Evolutionary conservation across 176 grass and related monocot species (phyloP).

Genomic region (Zizania latifolia): DNA sequence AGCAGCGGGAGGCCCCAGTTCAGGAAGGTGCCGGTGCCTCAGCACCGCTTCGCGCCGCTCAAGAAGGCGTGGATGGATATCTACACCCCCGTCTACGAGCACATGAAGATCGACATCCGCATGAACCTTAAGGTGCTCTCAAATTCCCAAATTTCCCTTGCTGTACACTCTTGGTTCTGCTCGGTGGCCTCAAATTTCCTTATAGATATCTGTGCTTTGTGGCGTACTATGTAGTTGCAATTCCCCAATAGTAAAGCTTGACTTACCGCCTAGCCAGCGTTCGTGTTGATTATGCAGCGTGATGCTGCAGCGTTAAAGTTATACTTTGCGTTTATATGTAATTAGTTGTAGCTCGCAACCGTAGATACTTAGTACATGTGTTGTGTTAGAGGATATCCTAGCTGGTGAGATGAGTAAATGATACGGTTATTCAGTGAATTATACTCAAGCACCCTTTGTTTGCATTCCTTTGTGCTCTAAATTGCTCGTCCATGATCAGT

Average conservation of each 20-base stretch:
- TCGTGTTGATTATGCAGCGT: not conserved
- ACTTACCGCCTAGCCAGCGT: not conserved
- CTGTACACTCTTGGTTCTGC: not conserved
- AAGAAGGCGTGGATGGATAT: slow-evolving; percentile 71
- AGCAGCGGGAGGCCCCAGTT: slow-evolving; percentile 55
- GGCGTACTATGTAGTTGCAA: not conserved
- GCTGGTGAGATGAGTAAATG: no score
- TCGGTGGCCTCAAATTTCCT: not conserved
- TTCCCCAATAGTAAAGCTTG: not conserved
- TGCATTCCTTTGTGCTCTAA: no score
- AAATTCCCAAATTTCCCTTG: not conserved
- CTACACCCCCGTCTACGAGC: slow-evolving; percentile 60
- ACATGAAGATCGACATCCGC: slow-evolving; percentile 62
- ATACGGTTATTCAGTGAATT: not conserved
- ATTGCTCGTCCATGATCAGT: no score
- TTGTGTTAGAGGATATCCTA: not conserved
- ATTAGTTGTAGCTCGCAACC: no score
- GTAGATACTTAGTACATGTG: not conserved
- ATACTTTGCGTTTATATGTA: not conserved
- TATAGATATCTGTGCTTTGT: not conserved
- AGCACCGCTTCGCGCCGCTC: slow-evolving; percentile 45
- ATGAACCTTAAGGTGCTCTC: slow-evolving; percentile 58
- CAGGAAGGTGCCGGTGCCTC: slow-evolving; percentile 52
- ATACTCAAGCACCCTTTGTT: not conserved
- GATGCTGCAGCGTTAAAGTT: not conserved